Evolutionary conservation across 148 eudicot genomes (phyloP).

Genomic region (Fagopyrum esculentum): DNA sequence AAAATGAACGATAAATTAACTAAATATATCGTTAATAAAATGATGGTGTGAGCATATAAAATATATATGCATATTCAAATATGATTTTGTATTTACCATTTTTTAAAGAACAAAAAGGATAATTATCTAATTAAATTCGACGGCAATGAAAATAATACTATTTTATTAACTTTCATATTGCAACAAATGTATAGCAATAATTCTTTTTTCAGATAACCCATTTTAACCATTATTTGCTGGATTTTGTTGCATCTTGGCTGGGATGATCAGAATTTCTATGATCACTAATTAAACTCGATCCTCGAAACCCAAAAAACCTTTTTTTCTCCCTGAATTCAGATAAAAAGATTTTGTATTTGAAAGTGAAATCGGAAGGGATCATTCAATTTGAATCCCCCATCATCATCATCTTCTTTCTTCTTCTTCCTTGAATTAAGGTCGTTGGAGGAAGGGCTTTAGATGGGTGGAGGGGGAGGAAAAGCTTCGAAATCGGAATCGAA

Average conservation of each 20-base stretch:
- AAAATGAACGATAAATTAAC: too few species aligned
- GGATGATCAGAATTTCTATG: background rate
- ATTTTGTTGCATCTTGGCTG: background rate
- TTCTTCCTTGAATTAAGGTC: background rate
- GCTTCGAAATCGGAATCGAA: background rate
- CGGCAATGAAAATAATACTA: too few species aligned
- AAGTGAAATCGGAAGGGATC: background rate
- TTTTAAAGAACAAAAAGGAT: too few species aligned
- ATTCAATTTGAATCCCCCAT: background rate
- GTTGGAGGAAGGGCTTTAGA: background rate
- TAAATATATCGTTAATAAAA: too few species aligned
- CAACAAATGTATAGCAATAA: background rate
- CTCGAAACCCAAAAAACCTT: background rate
- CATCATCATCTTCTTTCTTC: slow-evolving; percentile 1
- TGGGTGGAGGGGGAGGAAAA: slow-evolving; percentile 9
- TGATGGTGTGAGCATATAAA: too few species aligned
- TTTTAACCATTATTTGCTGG: background rate
- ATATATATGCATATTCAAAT: too few species aligned
- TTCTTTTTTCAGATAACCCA: background rate
- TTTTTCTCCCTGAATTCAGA: background rate
- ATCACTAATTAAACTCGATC: background rate
- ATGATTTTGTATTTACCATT: too few species aligned
- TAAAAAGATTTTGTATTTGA: background rate
- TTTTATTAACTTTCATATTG: too few species aligned
- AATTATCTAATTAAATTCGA: too few species aligned